These are phyloP conservation scores for Emergomyces orientalis DNA, from an alignment of 2,329 filamentous ascomycete genomes.

Conservation along the genomic window DNA sequence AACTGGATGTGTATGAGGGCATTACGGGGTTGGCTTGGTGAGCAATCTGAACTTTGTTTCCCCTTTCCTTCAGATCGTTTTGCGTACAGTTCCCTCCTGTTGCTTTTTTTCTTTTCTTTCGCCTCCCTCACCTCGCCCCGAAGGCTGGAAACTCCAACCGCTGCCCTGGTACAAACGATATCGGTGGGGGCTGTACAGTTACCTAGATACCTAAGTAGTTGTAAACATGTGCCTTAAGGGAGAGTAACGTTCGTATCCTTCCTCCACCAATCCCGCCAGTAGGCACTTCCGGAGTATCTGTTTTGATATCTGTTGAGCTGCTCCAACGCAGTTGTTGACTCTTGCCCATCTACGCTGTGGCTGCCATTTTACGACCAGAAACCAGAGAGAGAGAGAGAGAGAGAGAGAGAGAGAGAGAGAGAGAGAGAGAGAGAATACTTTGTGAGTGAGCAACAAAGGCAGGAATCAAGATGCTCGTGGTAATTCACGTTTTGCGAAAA, in stretches of 20 bases:
- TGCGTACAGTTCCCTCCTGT: background rate
- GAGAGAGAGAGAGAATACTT: background rate
- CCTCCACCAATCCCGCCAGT: too few species aligned
- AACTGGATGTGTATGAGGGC: too few species aligned
- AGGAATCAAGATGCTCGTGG: background rate
- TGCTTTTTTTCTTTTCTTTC: background rate
- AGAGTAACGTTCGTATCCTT: too few species aligned
- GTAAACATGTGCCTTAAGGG: too few species aligned
- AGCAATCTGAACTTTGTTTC: background rate
- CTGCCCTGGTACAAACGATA: too few species aligned
- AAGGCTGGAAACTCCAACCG: background rate
- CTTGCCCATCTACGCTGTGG: too few species aligned
- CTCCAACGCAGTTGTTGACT: too few species aligned
- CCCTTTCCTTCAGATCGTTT: background rate
- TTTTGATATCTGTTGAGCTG: too few species aligned
- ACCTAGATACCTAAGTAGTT: too few species aligned
- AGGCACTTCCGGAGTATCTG: too few species aligned
- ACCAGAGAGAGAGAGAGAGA: background rate
- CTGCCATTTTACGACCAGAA: too few species aligned
- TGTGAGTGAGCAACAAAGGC: background rate
- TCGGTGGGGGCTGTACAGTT: too few species aligned
- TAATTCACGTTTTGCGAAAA: background rate
- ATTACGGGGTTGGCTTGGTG: background rate
- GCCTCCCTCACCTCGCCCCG: background rate
- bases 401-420: background rate